Evolutionary conservation across 176 grass and related monocot genomes (phyloP).

Genomic region (Themeda triandra): DNA sequence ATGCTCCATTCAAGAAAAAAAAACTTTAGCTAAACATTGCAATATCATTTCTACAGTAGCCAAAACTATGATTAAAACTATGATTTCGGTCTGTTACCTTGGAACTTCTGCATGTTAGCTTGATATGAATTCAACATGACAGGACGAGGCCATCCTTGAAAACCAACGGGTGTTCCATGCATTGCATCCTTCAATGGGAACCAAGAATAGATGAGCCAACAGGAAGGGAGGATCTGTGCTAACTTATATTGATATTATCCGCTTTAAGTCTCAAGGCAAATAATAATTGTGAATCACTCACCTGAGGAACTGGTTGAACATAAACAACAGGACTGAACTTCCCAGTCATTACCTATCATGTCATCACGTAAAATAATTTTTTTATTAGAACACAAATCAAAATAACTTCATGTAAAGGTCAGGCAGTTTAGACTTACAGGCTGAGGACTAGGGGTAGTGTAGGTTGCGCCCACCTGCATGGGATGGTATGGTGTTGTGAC

Average conservation of each 20-base stretch:
- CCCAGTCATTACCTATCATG: conserved; percentile 47
- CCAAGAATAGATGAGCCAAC: conserved; percentile 25
- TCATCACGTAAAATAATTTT: conserved; percentile 3
- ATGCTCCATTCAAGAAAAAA: neutral
- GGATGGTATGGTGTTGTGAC: conserved; percentile 54
- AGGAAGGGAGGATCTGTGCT: neutral
- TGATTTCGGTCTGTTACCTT: conserved; percentile 47
- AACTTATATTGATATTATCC: neutral
- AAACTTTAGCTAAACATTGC: neutral
- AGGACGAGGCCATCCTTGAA: conserved; percentile 56
- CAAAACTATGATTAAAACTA: neutral
- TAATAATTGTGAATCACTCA: conserved; percentile 19
- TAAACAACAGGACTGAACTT: conserved; percentile 53
- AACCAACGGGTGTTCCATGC: conserved; percentile 40
- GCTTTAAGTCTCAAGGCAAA: conserved; percentile 16
- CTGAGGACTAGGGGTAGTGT: conserved; percentile 39
- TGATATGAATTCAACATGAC: conserved; percentile 50
- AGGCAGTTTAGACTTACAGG: conserved; percentile 36
- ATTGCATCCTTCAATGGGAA: conserved; percentile 55
- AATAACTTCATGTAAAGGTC: neutral
- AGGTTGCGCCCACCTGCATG: conserved; percentile 42
- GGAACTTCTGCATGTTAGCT: conserved; percentile 60
- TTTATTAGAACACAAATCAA: neutral
- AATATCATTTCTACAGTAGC: conserved; percentile 9
- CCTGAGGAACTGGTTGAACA: conserved; percentile 58